Base-by-base conservation (phyloP, 371 early-diverging fungal species). In the Lichtheimia ramosa region DNA sequence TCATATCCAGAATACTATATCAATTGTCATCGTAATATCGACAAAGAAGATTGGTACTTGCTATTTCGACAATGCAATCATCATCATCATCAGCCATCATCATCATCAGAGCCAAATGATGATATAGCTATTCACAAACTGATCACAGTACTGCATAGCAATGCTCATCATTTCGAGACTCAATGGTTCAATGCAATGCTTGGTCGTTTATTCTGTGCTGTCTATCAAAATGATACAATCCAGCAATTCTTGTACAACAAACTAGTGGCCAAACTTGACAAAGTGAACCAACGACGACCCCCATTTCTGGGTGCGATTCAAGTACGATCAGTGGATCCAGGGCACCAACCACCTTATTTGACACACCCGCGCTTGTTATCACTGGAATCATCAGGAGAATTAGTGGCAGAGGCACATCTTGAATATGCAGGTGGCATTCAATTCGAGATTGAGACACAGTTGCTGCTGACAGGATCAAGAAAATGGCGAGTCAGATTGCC, bases 41-140 rank as follows among this genome's bases (percentile, higher is more conserved):
- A 93, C 49, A 96, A 96, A 73, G 96, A 96, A 65, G 93, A 92
- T 65, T 96, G 96, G 96, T 93, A 88, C 53, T 68, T 84, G 51
- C 74, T 79, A 23, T 67, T 89, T 12, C 68, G 12, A 20, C 53
- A 12, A 12, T 4, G 15, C 70, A 8, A 10, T 10, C 5, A 34
- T 8, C 34, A 34, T 6, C 3, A 28, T 6, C 7, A 28, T 7
- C 28, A 28, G 3, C 28, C 1, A 28, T 7, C 7, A 28, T 8
- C 34, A 34, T 34, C 34, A 8, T 10, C 71, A 28, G 75, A 81
- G 1, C 74, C 74, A 15, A 84, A 86, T 61, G 83, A 88, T 56
- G 72, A 69, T n/a, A 59, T 67, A 15, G 84, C 85, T 1, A 80
- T 88, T 63, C 72, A 82, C 58, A 71, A 81, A 41, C 64, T 85